These are phyloP conservation scores for Thamnidium elegans DNA, from an alignment of 192 early-diverging fungal genomes.

Conservation along the genomic window DNA sequence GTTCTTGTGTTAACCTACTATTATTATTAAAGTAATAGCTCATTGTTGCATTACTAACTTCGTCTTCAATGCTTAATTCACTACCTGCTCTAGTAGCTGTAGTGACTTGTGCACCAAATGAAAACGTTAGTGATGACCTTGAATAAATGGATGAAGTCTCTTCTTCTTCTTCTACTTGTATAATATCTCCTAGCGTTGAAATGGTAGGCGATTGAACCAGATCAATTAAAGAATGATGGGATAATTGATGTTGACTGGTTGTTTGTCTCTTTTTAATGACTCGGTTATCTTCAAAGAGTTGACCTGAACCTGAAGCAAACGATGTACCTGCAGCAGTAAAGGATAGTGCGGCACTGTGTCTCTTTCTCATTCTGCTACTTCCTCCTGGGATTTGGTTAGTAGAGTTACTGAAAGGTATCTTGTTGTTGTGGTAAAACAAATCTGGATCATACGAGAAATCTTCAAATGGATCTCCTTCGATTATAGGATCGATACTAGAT, in stretches of 20 bases:
- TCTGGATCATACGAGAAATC: slow-evolving; percentile 13
- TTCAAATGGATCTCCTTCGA: slow-evolving; percentile 14
- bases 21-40: not conserved
- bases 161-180: not conserved
- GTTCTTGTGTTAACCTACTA: not conserved
- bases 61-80: slow-evolving; percentile 9
- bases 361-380: not conserved
- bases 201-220: not conserved
- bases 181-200: not conserved
- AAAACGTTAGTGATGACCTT: not conserved
- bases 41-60: slow-evolving; percentile 1
- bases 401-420: too few relatives aligned
- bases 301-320: too few relatives aligned
- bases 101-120: not conserved
- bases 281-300: not conserved
- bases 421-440: not conserved
- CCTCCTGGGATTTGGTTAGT: too few relatives aligned
- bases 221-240: too few relatives aligned
- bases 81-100: not conserved
- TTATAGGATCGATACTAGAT: slow-evolving; percentile 21
- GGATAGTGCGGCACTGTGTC: not conserved
- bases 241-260: not conserved
- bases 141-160: slow-evolving; percentile 5
- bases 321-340: not conserved
- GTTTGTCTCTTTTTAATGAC: not conserved